Evolutionary conservation across 2,329 filamentous ascomycete species (phyloP), one percentile per base, ranked within the genome.

Genomic region (Nigrospora oryzae): DNA sequence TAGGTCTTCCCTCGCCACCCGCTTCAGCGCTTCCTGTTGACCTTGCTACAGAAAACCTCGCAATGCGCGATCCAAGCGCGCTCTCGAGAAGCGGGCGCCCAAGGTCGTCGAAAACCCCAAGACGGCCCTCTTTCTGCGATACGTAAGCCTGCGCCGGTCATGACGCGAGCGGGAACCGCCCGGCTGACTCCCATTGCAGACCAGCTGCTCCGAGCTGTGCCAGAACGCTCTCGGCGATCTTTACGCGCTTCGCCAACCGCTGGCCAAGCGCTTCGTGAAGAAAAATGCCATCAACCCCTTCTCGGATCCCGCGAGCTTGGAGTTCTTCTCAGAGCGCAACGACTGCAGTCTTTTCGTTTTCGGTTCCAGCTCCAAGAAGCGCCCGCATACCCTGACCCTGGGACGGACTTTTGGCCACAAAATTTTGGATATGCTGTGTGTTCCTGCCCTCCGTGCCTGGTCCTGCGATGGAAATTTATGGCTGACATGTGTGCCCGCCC

Each of bases 281-380:
- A 97, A 97, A 74, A 98, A 98, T 67, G 76, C 82, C 55, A 85
- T 95, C 57, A 89, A 93, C 66, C 93, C 93, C 2, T 98, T 98
- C 66, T 91, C 96, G 65, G 89, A 94, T 63, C 71, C 86, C 51
- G 74, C 84, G 28, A 91, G 86, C 43, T 78, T 97, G 53, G 89
- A 96, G 68, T 98, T 98, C 73, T 90, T 98, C 73, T 84, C 85
- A 51, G 83, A 90, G 62, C 98, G 97, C 73, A 98, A 98, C 69
- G 93, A 98, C 65, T 83, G 87, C 58, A 86, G 83, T 38, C 72
- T 96, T 40, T 76, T 96, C 53, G 77, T 93, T 53, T 95, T 95
- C 57, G 90, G 84, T 43, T 82, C 78, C 64, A 84, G 84, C 65
- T 86, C 77, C 65, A 97, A 96, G 76, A 96, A 96, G 75, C 78